A percentile compares a stretch with the other conserved stretches of the same genome.
These are phyloP conservation scores for Diaporthe sp. DNA, from an alignment of 2,329 filamentous ascomycete genomes.

Conservation along the genomic window DNA sequence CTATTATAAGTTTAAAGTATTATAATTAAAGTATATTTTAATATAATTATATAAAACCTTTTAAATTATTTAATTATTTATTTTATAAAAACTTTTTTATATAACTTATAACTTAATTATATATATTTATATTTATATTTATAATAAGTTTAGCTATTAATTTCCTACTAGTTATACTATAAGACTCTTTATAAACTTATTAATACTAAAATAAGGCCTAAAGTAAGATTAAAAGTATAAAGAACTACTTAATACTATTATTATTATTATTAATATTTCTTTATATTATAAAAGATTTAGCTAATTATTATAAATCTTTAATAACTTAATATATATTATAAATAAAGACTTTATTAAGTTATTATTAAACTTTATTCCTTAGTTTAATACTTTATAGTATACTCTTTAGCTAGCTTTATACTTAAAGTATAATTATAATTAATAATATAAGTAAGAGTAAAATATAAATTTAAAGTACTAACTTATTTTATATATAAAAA, in stretches of 20 bases:
- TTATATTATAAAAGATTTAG: background rate
- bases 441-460: background rate
- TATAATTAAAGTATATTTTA: no score
- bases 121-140: background rate
- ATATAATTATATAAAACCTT: no score
- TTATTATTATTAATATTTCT: background rate
- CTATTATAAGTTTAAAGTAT: no score
- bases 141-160: background rate
- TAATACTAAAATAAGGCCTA: background rate
- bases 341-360: background rate
- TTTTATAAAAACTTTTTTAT: background rate
- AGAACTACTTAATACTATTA: background rate
- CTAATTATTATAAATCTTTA: background rate
- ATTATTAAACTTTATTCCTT: background rate
- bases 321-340: background rate
- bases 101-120: background rate
- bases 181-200: background rate
- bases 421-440: background rate
- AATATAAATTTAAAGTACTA: background rate
- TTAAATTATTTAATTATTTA: no score
- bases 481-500: background rate
- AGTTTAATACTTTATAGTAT: background rate
- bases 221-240: background rate
- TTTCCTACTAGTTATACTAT: background rate
- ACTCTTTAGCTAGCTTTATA: background rate